Percentiles rank a stretch among this genome's conserved stretches.
phyloP scores from a whole-genome alignment of 1,284 basidiomycete genomes.

The Papiliotrema flavescens region DNA sequence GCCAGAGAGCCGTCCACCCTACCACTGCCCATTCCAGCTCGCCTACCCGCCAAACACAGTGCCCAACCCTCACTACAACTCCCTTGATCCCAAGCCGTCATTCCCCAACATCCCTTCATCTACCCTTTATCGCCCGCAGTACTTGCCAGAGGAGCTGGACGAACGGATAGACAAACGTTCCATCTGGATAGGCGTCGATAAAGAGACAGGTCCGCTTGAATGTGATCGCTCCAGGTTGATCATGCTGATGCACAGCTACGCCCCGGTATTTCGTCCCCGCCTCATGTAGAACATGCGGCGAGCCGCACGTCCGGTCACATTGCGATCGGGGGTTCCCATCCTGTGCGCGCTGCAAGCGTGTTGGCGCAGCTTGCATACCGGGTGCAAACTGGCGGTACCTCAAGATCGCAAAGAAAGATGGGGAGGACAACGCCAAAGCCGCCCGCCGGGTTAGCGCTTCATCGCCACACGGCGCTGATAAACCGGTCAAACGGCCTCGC shows the following conservation, averaged over 20 bases:
- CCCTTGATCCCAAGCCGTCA: constrained; percentile 20
- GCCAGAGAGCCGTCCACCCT: constrained; percentile 49
- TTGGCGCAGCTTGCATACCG: constrained; percentile 16
- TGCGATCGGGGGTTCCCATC: constrained; percentile 33
- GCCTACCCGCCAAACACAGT: constrained; percentile 82
- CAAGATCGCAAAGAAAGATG: neutral
- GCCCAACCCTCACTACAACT: constrained; percentile 42
- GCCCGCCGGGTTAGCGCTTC: neutral
- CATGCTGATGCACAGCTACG: constrained; percentile 15
- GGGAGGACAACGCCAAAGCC: too few relatives aligned
- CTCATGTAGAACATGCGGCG: constrained; percentile 25
- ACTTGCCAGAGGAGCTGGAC: constrained; percentile 34
- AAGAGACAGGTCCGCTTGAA: constrained; percentile 16
- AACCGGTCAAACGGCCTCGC: too few relatives aligned
- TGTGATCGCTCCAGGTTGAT: neutral
- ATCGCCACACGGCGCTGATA: too few relatives aligned
- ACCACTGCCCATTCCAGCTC: constrained; percentile 89
- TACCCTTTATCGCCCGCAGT: constrained; percentile 28
- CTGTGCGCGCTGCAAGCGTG: constrained; percentile 24
- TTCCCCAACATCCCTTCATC: constrained; percentile 17
- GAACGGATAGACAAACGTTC: constrained; percentile 23
- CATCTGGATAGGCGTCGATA: constrained; percentile 36
- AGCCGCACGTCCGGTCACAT: constrained; percentile 16
- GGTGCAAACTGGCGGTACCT: constrained; percentile 21
- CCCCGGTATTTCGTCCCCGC: constrained; percentile 36